Evolutionary conservation across 2,329 filamentous ascomycete genomes (phyloP), one percentile per base, ranked within the genome.

Genomic region (Scortechinia acanthostroma): DNA sequence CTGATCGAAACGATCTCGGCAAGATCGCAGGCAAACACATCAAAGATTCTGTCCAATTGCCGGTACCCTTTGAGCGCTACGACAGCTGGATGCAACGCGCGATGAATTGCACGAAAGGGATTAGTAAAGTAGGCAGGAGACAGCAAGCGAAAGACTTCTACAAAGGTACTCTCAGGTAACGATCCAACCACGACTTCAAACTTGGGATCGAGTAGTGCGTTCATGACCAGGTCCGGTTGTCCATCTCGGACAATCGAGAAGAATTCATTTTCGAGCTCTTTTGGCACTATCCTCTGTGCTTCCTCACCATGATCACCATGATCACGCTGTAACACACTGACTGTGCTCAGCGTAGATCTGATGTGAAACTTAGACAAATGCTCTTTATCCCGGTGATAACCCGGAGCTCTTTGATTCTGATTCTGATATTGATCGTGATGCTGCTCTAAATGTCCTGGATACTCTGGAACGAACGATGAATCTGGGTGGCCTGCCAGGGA

Each of bases 71-170:
- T 19, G 10, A 19, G 10, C 6, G 6, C 13, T 13, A 59, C 55
- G 20, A 58, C 51, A 33, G 51, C 52, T 14, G 58, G 52, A 51
- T 68, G 69, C n/a, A 74, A 46, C n/a, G 64, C 55, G 35, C 58
- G 53, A 50, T 73, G 63, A 33, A 68, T 53, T 16, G 58, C 52
- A 40, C 64, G 63, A 51, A 68, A 65, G 1, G 63, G 62, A 28
- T 64, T 57, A 33, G 74, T 52, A 46, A 73, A 69, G 49, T 71
- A 59, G 19, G 57, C 54, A 1, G 73, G 69, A 30, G 68, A 64
- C 3, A 77, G 57, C 3, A 69, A 51, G 20, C 58, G 57, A 22
- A 77, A 56, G 19, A 68, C 65, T 43, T 68, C 63, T 4, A 65
- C 57, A 52, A 74, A 74, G 2, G 59, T 59, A 16, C 59, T 58